These are phyloP conservation scores for Amanita pallidorosea DNA, from an alignment of 768 basidiomycete species.

Conservation along the genomic window DNA sequence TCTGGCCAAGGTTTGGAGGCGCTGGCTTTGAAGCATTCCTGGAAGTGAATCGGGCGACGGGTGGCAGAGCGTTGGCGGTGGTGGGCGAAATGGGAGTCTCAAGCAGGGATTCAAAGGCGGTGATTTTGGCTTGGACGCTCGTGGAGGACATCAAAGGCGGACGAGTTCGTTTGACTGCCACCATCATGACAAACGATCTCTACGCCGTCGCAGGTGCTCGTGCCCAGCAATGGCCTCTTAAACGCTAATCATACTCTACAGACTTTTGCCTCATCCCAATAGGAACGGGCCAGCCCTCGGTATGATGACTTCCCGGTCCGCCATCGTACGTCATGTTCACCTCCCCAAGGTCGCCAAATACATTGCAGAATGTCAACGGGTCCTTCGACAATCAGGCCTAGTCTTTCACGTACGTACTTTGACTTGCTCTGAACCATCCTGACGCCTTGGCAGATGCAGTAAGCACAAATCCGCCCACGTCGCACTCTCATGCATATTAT, in stretches of 20 bases:
- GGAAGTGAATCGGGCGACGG: slow-evolving; percentile 27
- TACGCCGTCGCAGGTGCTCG: slow-evolving; percentile 66
- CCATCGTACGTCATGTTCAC: slow-evolving; percentile 1
- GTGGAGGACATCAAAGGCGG: slow-evolving; percentile 26
- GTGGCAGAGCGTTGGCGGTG: slow-evolving; percentile 27
- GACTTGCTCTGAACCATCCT: slow-evolving; percentile 4
- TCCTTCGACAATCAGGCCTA: slow-evolving; percentile 77
- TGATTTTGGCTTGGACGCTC: slow-evolving; percentile 47
- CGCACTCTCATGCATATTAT: neutral
- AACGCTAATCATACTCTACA: slow-evolving; percentile 16
- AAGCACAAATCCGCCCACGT: slow-evolving; percentile 16
- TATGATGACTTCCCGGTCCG: slow-evolving; percentile 17
- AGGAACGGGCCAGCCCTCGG: slow-evolving; percentile 66
- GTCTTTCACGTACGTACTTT: slow-evolving; percentile 52
- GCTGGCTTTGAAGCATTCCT: slow-evolving; percentile 14
- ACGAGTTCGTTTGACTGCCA: slow-evolving; percentile 4
- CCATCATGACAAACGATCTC: slow-evolving; percentile 29
- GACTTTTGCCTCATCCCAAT: slow-evolving; percentile 89
- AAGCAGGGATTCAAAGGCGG: slow-evolving; percentile 53
- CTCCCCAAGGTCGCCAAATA: slow-evolving; percentile 55
- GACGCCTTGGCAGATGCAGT: slow-evolving; percentile 50
- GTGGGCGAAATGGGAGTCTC: slow-evolving; percentile 41
- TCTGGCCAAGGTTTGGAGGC: slow-evolving; percentile 36
- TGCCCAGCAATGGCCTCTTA: neutral
- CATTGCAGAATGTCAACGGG: slow-evolving; percentile 71